Evolutionary conservation across 2,329 filamentous ascomycete genomes (phyloP), one percentile per base, ranked within the genome.

Genomic region (Whalleya microplaca): DNA sequence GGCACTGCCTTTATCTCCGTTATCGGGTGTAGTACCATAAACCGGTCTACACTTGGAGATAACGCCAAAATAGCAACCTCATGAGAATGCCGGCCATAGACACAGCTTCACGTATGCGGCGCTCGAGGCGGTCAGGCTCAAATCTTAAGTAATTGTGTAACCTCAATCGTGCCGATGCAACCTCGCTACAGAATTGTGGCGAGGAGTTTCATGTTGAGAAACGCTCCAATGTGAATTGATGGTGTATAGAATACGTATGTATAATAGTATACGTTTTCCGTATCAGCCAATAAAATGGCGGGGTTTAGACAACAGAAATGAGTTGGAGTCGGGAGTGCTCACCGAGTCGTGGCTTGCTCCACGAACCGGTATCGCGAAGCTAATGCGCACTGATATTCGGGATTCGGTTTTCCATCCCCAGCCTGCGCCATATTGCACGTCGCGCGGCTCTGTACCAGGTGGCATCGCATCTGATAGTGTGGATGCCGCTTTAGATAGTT

Each of bases 401-500:
- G 37, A 58, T 65, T 65, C 63, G 63, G 63, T 64, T 63, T 62
- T 44, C 56, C 32, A 18, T 49, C 53, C 54, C 47, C 32, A 50
- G 49, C 46, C 14, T 45, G 41, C 51, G 47, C 44, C 55, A 53
- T 48, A 51, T 57, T 55, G 53, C 53, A 49, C 52, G 55, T 61
- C 55, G 59, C 55, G 59, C 62, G 59, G 58, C 58, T 63, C 58
- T 62, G 49, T 49, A 51, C 41, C 55, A 56, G 55, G 59, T 65
- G 58, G 49, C 55, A 61, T 63, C 58, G 53, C 61, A 61, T 59
- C 55, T 48, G 47, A 53, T 59, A 60, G 59, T 54, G 32, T 62
- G 66, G 62, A 66, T 67, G 67, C 66, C 63, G 67, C 67, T 68
- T 68, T 67, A 61, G 57, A 49, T 51, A 56, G 43, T 58, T 58